These are phyloP conservation scores for Colletotrichum trifolii DNA, from an alignment of 2,329 filamentous ascomycete species.

Conservation along the genomic window DNA sequence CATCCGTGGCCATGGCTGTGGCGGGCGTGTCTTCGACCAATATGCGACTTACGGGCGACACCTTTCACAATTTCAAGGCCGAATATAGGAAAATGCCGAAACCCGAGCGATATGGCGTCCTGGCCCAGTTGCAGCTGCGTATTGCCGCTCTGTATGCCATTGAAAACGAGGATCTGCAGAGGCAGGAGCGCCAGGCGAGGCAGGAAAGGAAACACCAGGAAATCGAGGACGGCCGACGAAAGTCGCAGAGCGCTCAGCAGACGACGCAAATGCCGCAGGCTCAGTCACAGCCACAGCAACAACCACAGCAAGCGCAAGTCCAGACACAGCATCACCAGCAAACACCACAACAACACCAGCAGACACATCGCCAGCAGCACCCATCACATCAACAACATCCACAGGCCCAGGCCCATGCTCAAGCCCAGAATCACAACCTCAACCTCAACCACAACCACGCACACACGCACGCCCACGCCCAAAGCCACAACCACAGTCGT, in stretches of 20 bases:
- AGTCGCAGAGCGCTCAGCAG: constrained; percentile 42
- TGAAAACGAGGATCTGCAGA: constrained; percentile 56
- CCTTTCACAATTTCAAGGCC: constrained; percentile 56
- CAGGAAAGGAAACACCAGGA: constrained; percentile 52
- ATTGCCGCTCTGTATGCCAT: constrained; percentile 58
- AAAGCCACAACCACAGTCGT: constrained; percentile 25
- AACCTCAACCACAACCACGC: constrained; percentile 23
- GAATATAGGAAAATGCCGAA: constrained; percentile 57
- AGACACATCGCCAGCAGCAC: constrained; percentile 41
- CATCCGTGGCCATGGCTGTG: constrained; percentile 50
- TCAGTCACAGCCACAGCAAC: constrained; percentile 35
- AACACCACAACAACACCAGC: constrained; percentile 37
- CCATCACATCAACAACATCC: constrained; percentile 29
- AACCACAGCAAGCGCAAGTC: constrained; percentile 28
- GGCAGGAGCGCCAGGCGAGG: constrained; percentile 51
- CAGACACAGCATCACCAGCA: constrained; percentile 37
- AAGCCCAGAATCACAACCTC: constrained; percentile 24
- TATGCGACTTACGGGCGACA: constrained; percentile 55
- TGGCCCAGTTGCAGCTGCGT: constrained; percentile 54
- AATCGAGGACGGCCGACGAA: constrained; percentile 48
- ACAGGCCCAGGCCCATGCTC: constrained; percentile 23
- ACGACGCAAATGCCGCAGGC: constrained; percentile 39
- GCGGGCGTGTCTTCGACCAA: constrained; percentile 52
- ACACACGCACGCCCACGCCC: constrained; percentile 20
- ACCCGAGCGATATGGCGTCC: constrained; percentile 50